phyloP scores from a whole-genome alignment of 352 stramenopile genomes.

The Pythium sukuiense region DNA sequence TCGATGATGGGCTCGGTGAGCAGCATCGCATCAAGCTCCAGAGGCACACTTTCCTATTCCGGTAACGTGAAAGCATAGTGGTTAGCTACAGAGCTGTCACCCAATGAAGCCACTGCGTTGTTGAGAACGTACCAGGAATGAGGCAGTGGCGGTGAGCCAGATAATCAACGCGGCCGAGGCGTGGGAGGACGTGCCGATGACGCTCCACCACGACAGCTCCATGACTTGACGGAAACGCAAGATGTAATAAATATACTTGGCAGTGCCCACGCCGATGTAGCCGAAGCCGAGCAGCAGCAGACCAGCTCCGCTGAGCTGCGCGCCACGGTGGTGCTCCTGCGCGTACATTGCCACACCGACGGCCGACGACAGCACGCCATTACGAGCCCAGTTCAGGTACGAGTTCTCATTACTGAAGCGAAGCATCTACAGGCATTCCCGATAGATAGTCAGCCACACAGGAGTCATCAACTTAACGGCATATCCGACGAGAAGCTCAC shows the following conservation, averaged over 20 bases:
- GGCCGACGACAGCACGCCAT: constrained; percentile 77
- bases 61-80: too few species aligned
- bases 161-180: constrained; percentile 80
- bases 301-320: constrained; percentile 76
- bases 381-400: constrained; percentile 87
- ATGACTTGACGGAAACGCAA: constrained; percentile 86
- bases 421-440: constrained; percentile 40
- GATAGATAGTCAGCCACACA: constrained; percentile 3
- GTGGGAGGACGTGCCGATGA: constrained; percentile 82
- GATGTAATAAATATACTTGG: constrained; percentile 92
- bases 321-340: constrained; percentile 84
- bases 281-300: constrained; percentile 82
- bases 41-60: constrained; percentile 73
- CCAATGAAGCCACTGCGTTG: too few species aligned
- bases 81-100: too few species aligned
- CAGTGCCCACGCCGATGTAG: constrained; percentile 85
- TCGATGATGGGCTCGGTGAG: constrained; percentile 81
- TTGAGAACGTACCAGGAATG: constrained; percentile 64
- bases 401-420: constrained; percentile 89
- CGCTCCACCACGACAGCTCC: constrained; percentile 84
- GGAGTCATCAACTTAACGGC: neutral
- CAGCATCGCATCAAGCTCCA: constrained; percentile 84
- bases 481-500: constrained; percentile 9
- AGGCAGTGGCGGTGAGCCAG: constrained; percentile 82
- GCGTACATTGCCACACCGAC: constrained; percentile 88